A percentile compares a stretch with the other conserved stretches of the same genome.
These are phyloP conservation scores for Pulicaria dysenterica DNA, from an alignment of 129 eudicot species.

Conservation along the genomic window DNA sequence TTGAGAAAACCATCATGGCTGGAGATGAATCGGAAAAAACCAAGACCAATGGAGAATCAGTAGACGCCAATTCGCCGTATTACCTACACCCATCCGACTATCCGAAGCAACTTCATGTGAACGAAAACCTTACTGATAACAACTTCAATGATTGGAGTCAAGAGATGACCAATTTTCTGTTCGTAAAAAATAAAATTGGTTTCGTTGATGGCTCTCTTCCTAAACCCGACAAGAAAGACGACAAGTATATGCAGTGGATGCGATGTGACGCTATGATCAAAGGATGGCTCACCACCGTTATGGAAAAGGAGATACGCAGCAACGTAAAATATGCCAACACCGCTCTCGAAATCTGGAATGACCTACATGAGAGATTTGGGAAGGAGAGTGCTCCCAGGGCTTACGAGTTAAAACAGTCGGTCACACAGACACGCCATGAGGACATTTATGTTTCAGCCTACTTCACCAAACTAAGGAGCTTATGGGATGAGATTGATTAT, in stretches of 20 bases:
- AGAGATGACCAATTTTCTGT: too few species aligned
- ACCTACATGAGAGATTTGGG: background rate
- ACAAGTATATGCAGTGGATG: background rate
- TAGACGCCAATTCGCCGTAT: background rate
- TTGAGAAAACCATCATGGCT: background rate
- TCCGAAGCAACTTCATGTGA: background rate
- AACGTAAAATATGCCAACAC: too few species aligned
- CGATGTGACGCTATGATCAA: too few species aligned
- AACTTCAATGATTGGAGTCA: too few species aligned
- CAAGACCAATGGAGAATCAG: background rate
- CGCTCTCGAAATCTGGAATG: too few species aligned
- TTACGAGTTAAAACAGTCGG: too few species aligned
- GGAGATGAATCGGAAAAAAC: background rate
- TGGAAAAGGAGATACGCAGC: too few species aligned
- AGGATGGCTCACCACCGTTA: too few species aligned
- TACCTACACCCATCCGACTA: conserved; percentile 5
- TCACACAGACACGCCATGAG: background rate
- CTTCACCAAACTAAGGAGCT: background rate
- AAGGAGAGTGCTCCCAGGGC: too few species aligned
- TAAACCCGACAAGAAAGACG: background rate
- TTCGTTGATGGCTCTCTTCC: background rate
- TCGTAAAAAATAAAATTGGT: too few species aligned
- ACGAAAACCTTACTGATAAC: too few species aligned
- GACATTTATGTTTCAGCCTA: background rate
- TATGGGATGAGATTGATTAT: too few species aligned